Base-by-base conservation (phyloP, 768 basidiomycete genomes). In the Crassisporium funariophilum region DNA sequence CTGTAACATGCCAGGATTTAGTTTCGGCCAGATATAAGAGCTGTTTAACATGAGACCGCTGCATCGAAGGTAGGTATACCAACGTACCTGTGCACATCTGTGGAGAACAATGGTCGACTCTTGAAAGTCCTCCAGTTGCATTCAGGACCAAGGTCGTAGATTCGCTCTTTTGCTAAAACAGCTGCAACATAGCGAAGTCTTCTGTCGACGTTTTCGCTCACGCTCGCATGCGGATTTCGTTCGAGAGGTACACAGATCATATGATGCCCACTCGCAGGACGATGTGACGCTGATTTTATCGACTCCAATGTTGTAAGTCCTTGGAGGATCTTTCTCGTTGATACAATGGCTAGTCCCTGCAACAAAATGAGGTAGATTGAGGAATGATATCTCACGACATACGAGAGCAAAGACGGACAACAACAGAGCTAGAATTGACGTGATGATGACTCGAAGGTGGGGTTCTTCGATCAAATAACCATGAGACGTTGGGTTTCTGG, bases 231-330 rank as follows among this genome's bases (percentile, higher is more conserved):
- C 27, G 16, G 15, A 35, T 6, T 35, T n/a, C n/a, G n/a, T n/a
- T n/a, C n/a, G n/a, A n/a, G 20, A 36, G 52, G 67, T 33, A 69
- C 54, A 44, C 65, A 68, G 20, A 68, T 48, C 22, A 64, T 55
- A 37, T 48, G 41, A 7, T 44, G 43, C 8, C 35, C 48, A 31
- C 16, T 21, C 23, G 33, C 31, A 23, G 35, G n/a, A 6, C 44
- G 24, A 4, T 17, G 17, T n/a, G 43, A 20, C 3, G 44, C 46
- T 13, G 46, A 43, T 24, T 47, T 48, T 19, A 65, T 47, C 8
- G 40, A 34, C 40, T 76, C 74, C 12, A 70, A 54, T 11, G 67
- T 63, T 12, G 72, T 72, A n/a, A 53, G 35, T 16, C 75, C 75
- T 15, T 52, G 59, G 8, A 68, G 46, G 17, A 73, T 45, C 22